Conservation (phyloP, 2,329 filamentous ascomycete species). For the Colletotrichum lindemuthianum region DNA sequence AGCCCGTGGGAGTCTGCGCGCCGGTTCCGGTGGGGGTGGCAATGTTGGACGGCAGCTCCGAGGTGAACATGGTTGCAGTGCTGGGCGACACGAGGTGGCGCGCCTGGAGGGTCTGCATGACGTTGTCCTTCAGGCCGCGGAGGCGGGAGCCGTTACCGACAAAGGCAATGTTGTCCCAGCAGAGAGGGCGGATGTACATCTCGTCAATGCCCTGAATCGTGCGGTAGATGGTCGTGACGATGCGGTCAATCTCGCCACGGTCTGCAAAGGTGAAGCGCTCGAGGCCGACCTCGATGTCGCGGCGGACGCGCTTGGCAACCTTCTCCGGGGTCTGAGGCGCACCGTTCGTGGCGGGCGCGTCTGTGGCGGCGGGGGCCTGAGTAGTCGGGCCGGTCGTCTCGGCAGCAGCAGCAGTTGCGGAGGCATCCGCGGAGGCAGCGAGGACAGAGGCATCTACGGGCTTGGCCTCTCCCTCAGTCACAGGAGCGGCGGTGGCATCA, state of each 20-base stretch:
- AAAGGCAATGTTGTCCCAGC: conserved; percentile 93
- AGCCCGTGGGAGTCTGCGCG: conserved; percentile 84
- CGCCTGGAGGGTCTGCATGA: conserved; percentile 79
- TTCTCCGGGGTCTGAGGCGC: conserved; percentile 50
- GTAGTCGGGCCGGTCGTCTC: conserved; percentile 37
- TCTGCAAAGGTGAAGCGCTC: conserved; percentile 78
- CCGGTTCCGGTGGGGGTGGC: conserved; percentile 92
- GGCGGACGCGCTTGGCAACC: conserved; percentile 66
- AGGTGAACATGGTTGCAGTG: conserved; percentile 95
- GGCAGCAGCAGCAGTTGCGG: conserved; percentile 23
- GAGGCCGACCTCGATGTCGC: conserved; percentile 79
- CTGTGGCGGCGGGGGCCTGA: conserved; percentile 25
- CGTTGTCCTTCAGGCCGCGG: conserved; percentile 86
- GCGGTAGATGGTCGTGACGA: conserved; percentile 85
- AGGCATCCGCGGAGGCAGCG: conserved; percentile 32
- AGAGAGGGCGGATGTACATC: conserved; percentile 81
- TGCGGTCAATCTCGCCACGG: conserved; percentile 80
- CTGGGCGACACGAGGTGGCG: conserved; percentile 93
- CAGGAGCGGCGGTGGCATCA: conserved; percentile 26
- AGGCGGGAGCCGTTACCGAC: conserved; percentile 84
- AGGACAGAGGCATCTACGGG: conserved; percentile 38
- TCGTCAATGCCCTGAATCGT: conserved; percentile 86
- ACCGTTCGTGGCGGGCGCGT: conserved; percentile 38
- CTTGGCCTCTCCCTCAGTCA: conserved; percentile 37
- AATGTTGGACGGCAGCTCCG: conserved; percentile 92